These are phyloP conservation scores for Globisporangium recalcitrans DNA, from an alignment of 352 stramenopile genomes.

Conservation along the genomic window DNA sequence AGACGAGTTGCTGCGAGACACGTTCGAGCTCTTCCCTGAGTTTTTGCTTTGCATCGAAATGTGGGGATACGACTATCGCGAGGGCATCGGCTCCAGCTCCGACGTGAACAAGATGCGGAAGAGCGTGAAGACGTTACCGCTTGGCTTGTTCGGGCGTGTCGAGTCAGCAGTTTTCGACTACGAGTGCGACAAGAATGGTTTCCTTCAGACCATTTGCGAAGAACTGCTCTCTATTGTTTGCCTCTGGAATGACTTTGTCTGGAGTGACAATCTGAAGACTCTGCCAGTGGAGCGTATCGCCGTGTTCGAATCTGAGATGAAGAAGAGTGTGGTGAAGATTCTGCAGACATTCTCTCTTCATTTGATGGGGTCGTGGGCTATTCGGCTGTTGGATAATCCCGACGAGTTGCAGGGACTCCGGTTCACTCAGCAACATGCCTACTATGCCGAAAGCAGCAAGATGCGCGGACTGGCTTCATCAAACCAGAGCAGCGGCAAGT, in stretches of 20 bases:
- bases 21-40: constrained; percentile 75
- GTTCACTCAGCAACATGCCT: constrained; percentile 67
- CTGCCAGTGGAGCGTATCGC: constrained; percentile 45
- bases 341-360: constrained; percentile 52
- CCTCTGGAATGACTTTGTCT: constrained; percentile 78
- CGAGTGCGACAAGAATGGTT: constrained; percentile 48
- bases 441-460: constrained; percentile 55
- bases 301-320: constrained; percentile 57
- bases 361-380: constrained; percentile 52
- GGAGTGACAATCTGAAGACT: constrained; percentile 46
- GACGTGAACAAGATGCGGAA: constrained; percentile 16
- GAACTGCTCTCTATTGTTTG: constrained; percentile 69
- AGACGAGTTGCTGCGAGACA: constrained; percentile 61
- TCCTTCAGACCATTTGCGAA: constrained; percentile 65
- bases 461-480: constrained; percentile 10
- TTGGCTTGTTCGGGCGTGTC: constrained; percentile 38
- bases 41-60: constrained; percentile 70
- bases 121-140: constrained; percentile 24
- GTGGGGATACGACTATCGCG: constrained; percentile 68
- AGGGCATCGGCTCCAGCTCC: constrained; percentile 21
- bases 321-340: constrained; percentile 55
- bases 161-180: constrained; percentile 54
- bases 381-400: constrained; percentile 36
- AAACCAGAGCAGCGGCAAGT: neutral
- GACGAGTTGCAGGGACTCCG: constrained; percentile 42